Base-by-base conservation (phyloP, 2,329 filamentous ascomycete genomes). In the Periglandula ipomoeae region DNA sequence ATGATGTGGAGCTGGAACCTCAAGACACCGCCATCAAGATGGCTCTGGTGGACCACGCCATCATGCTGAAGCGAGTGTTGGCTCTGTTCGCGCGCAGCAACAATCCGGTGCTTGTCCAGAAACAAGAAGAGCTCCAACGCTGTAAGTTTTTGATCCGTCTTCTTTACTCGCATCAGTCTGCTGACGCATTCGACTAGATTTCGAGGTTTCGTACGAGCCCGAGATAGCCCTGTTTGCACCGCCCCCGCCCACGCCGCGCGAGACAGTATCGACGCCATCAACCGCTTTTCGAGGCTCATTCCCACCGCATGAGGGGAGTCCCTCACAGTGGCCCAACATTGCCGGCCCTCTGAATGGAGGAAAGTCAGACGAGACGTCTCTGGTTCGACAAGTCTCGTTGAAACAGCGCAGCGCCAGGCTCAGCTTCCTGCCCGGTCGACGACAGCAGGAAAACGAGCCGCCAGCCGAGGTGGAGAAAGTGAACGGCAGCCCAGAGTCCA, bases 31-130 rank as follows among this genome's bases (percentile, higher is more conserved):
- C 89, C 1, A 81, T 97, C 55, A 85, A 85, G 60, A 86, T 90
- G 63, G 87, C 89, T 1, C 75, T 97, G 26, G 78, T 95, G 38
- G 93, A 97, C 59, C 90, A 97, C 65, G 88, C 89, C 3, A 78
- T 95, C 51, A 84, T 88, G 65, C 82, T 97, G 58, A 89, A 91
- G 69, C 82, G 88, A 54, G 91, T 88, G 58, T 67, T 97, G 53
- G 74, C 74, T 4, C 74, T 82, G 57, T 87, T 88, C 64, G 75
- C 76, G 50, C 81, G 78, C 64, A 81, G 75, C 70, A 76, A 66
- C 35, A 81, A 78, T 65, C 79, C 72, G 64, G 75, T 70, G 65
- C 81, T 78, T 63, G 72, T 66, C 57, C 71, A 67, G 52, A 71
- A 70, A 40, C 71, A 78, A 27, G 75, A 79, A 59, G 81, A 85